A percentile compares a stretch with the other conserved stretches of the same genome.
phyloP scores from a whole-genome alignment of 805 yeast genomes.

The Pichia ethanolica region DNA sequence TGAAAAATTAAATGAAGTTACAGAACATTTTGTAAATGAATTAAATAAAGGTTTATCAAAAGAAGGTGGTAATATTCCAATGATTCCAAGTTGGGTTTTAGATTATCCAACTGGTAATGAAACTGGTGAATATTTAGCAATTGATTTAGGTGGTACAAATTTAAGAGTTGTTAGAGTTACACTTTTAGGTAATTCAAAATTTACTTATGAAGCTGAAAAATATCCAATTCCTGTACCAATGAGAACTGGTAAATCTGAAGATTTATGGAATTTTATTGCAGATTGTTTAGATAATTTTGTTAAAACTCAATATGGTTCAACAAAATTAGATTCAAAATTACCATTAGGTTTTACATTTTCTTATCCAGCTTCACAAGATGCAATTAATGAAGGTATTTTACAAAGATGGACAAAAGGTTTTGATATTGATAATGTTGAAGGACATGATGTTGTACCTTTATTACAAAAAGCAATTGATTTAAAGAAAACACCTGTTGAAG shows the following conservation, averaged over 20 bases:
- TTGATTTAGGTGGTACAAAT: conserved; percentile 97
- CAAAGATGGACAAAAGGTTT: conserved; percentile 98
- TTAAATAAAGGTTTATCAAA: conserved; percentile 72
- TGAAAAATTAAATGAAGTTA: conserved; percentile 54
- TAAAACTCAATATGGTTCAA: conserved; percentile 48
- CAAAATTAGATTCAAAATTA: conserved; percentile 47
- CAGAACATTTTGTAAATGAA: conserved; percentile 70
- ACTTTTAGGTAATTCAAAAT: conserved; percentile 74
- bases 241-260: conserved; percentile 73
- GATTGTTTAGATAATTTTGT: conserved; percentile 67
- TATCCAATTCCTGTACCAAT: conserved; percentile 68
- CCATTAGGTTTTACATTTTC: conserved; percentile 95
- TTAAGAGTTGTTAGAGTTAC: conserved; percentile 85
- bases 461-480: conserved; percentile 66
- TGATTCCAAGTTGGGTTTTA: conserved; percentile 97
- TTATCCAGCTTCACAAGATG: conserved; percentile 78
- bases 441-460: conserved; percentile 89
- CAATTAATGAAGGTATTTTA: conserved; percentile 77
- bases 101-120: conserved; percentile 91
- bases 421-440: conserved; percentile 89
- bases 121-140: conserved; percentile 82
- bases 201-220: conserved; percentile 82
- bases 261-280: conserved; percentile 83
- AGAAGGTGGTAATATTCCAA: conserved; percentile 83
- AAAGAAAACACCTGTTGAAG: conserved; percentile 66